Evolutionary conservation across 2,329 filamentous ascomycete species (phyloP).

Genomic region (Aspergillus clavatus): DNA sequence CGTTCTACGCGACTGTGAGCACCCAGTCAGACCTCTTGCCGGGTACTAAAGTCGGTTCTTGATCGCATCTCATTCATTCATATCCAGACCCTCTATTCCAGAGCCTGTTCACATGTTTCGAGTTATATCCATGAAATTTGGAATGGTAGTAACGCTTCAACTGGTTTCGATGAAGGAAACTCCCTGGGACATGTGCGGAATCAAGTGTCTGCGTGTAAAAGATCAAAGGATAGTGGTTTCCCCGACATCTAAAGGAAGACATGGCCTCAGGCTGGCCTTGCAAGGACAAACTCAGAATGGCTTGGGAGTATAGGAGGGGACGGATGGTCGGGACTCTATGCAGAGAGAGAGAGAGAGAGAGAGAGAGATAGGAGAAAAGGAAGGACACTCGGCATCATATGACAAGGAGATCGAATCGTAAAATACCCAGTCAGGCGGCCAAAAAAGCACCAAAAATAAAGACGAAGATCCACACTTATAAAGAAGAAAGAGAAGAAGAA

Average conservation of each 20-base stretch:
- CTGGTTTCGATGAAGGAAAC: conserved; percentile 5
- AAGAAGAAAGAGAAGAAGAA: too few species aligned
- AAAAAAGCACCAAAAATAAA: conserved; percentile 29
- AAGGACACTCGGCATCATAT: conserved; percentile 7
- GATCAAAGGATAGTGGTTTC: too few species aligned
- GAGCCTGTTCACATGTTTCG: conserved; percentile 7
- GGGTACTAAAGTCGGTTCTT: not conserved
- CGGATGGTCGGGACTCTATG: conserved; percentile 8
- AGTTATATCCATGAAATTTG: conserved; percentile 4
- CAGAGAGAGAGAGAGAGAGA: conserved; percentile 1
- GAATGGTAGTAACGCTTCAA: conserved; percentile 4
- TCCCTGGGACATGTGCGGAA: too few species aligned
- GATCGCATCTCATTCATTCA: conserved; percentile 1
- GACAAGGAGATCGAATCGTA: conserved; percentile 27
- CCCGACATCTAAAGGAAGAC: conserved; percentile 3
- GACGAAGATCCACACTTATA: conserved; percentile 25
- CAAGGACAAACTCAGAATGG: too few species aligned
- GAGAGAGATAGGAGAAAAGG: conserved; percentile 10
- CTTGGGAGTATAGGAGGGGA: not conserved
- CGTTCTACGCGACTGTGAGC: not conserved
- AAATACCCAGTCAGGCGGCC: conserved; percentile 22
- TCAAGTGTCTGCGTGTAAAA: too few species aligned
- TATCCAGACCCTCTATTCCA: conserved; percentile 8
- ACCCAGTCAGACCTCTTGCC: not conserved
- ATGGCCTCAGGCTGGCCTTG: not conserved